Conservation (phyloP, 2,329 filamentous ascomycete genomes). For the Paraphoma chrysanthemicola region DNA sequence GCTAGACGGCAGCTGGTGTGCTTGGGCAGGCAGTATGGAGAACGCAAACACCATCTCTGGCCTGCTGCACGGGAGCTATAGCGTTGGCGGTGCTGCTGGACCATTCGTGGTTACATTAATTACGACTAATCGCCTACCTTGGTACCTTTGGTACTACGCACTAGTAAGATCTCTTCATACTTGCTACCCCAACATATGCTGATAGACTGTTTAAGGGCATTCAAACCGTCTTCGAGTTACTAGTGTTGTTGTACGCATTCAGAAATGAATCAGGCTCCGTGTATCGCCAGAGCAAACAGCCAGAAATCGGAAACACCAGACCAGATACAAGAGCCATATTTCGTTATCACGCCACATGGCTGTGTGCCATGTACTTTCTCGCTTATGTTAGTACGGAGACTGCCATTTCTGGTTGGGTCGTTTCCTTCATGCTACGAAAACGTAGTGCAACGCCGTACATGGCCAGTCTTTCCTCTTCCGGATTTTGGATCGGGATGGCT, state of each 20-base stretch:
- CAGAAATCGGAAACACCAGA: constrained; percentile 4
- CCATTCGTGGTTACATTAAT: constrained; percentile 47
- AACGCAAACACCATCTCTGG: constrained; percentile 52
- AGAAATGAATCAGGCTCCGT: constrained; percentile 41
- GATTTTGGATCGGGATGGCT: constrained; percentile 56
- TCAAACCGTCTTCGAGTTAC: constrained; percentile 28
- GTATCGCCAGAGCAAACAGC: constrained; percentile 38
- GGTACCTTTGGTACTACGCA: constrained; percentile 52
- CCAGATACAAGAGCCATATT: constrained; percentile 33
- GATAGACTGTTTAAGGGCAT: constrained; percentile 12
- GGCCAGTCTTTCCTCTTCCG: constrained; percentile 52
- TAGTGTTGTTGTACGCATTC: constrained; percentile 46
- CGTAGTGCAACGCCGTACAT: constrained; percentile 47
- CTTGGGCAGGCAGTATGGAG: constrained; percentile 52
- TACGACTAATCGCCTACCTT: constrained; percentile 26
- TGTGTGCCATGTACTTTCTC: constrained; percentile 54
- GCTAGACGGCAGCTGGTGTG: constrained; percentile 55
- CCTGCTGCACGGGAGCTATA: constrained; percentile 52
- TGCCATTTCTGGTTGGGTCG: constrained; percentile 56
- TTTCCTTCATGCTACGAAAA: constrained; percentile 54
- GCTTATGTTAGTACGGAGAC: constrained; percentile 55
- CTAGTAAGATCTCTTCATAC: constrained; percentile 37
- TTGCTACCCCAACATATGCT: constrained; percentile 1
- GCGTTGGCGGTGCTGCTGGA: constrained; percentile 48
- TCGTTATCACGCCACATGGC: constrained; percentile 47